These are phyloP conservation scores for Cymbopogon citratus DNA, from an alignment of 176 grass and related monocot genomes.

Conservation along the genomic window DNA sequence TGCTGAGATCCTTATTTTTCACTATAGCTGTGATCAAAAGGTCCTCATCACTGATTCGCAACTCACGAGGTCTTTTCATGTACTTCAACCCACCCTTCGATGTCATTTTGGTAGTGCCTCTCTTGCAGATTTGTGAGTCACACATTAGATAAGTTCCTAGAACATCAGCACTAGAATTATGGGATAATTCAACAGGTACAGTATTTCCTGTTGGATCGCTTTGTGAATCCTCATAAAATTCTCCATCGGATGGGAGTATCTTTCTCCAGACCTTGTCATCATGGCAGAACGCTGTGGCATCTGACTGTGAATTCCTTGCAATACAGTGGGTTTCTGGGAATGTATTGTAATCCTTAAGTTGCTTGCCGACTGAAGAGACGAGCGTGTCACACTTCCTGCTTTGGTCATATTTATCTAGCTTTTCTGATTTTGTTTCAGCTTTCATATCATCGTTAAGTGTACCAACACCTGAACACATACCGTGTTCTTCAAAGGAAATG, in stretches of 20 bases:
- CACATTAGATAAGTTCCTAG: constrained; percentile 14
- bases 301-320: not conserved
- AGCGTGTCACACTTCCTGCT: constrained; percentile 2
- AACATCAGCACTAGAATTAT: constrained; percentile 21
- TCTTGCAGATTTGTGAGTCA: constrained; percentile 31
- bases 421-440: constrained; percentile 25
- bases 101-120: constrained; percentile 24
- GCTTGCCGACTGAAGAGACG: constrained; percentile 3
- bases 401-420: constrained; percentile 14
- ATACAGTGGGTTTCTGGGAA: constrained; percentile 11
- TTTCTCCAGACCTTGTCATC: constrained; percentile 12
- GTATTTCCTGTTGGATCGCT: constrained; percentile 32
- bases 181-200: constrained; percentile 25
- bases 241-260: not conserved
- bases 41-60: constrained; percentile 87
- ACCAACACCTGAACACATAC: constrained; percentile 16
- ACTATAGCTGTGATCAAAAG: constrained; percentile 89
- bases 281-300: not conserved
- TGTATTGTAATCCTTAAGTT: not conserved
- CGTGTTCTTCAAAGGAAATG: not conserved
- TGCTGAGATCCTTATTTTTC: constrained; percentile 85
- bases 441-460: constrained; percentile 18
- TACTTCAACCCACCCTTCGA: constrained; percentile 33
- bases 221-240: constrained; percentile 24
- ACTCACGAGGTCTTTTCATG: constrained; percentile 67